phyloP scores from a whole-genome alignment of 352 stramenopile species.

The Halophytophthora polymorphica region DNA sequence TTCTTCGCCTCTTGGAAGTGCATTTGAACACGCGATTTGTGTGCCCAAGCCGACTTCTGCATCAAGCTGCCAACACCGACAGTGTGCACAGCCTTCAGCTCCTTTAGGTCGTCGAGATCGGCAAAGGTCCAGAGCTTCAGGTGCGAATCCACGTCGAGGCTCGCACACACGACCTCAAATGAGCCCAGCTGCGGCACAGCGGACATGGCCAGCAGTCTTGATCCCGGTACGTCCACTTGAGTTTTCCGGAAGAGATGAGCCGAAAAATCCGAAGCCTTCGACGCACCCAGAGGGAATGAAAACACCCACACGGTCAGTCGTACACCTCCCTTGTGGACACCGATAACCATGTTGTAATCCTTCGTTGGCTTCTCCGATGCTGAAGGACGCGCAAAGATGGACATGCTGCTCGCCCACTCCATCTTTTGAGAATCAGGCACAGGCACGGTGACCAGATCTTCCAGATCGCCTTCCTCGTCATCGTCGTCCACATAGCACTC shows the following conservation, averaged over 20 bases:
- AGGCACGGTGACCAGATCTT: conserved; percentile 28
- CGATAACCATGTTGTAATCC: conserved; percentile 63
- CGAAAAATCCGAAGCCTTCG: conserved; percentile 7
- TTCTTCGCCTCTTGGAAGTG: conserved; percentile 40
- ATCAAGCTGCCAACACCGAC: conserved; percentile 39
- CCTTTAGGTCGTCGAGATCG: conserved; percentile 49
- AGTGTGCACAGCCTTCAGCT: conserved; percentile 36
- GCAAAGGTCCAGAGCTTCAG: conserved; percentile 57
- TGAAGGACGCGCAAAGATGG: conserved; percentile 23
- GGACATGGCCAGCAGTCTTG: conserved; percentile 33
- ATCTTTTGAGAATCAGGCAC: conserved; percentile 53
- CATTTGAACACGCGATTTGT: conserved; percentile 26
- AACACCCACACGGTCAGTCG: conserved; percentile 64
- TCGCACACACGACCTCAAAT: conserved; percentile 48
- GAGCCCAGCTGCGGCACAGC: conserved; percentile 40
- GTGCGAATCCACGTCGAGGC: conserved; percentile 32
- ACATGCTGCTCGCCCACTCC: conserved; percentile 43
- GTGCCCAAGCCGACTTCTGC: conserved; percentile 10
- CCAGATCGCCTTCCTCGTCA: conserved; percentile 20
- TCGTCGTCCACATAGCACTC: conserved; percentile 29
- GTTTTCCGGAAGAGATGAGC: conserved; percentile 49
- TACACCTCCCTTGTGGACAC: conserved; percentile 29
- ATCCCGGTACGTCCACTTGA: conserved; percentile 25
- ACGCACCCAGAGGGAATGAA: conserved; percentile 25
- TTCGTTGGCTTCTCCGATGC: conserved; percentile 29